phyloP scores from a whole-genome alignment of 129 eudicot genomes.

The Centrapalus pauciflorus region DNA sequence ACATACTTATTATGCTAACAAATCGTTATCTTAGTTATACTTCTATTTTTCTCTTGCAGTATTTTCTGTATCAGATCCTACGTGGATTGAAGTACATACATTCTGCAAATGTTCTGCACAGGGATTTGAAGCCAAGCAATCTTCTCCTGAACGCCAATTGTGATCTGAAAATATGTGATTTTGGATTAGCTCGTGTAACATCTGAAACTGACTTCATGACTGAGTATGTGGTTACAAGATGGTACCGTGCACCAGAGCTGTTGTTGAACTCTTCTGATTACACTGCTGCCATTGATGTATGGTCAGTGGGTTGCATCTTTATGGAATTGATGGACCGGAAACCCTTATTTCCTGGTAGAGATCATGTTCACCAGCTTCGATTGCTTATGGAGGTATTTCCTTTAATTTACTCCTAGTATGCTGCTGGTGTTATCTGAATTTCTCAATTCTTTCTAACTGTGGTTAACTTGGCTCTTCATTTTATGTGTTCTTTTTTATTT shows the following conservation, averaged over 20 bases:
- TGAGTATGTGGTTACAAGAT: conserved; percentile 87
- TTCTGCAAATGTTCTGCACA: conserved; percentile 87
- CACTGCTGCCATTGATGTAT: conserved; percentile 84
- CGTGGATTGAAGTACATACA: conserved; percentile 94
- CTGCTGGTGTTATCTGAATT: not conserved
- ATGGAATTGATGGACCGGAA: conserved; percentile 90
- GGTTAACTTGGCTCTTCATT: not conserved
- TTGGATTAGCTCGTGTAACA: conserved; percentile 93
- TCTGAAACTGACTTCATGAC: conserved; percentile 92
- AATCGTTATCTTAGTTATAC: not conserved
- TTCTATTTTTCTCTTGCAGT: conserved; percentile 46
- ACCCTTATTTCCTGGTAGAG: conserved; percentile 89
- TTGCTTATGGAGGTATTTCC: conserved; percentile 78
- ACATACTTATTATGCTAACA: conserved; percentile 9
- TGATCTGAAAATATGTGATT: conserved; percentile 88
- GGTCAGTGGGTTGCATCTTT: conserved; percentile 96
- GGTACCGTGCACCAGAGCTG: conserved; percentile 96
- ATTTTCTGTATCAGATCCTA: conserved; percentile 88
- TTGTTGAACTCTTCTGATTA: conserved; percentile 79
- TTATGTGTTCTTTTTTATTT: not conserved
- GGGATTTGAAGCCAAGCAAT: conserved; percentile 96
- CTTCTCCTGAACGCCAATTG: conserved; percentile 84
- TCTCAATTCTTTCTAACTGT: not conserved
- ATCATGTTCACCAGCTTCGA: conserved; percentile 81
- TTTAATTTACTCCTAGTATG: too few relatives aligned